Conservation (phyloP, 202 grass and related monocot species). For the Dendrocalamus latiflorus region DNA sequence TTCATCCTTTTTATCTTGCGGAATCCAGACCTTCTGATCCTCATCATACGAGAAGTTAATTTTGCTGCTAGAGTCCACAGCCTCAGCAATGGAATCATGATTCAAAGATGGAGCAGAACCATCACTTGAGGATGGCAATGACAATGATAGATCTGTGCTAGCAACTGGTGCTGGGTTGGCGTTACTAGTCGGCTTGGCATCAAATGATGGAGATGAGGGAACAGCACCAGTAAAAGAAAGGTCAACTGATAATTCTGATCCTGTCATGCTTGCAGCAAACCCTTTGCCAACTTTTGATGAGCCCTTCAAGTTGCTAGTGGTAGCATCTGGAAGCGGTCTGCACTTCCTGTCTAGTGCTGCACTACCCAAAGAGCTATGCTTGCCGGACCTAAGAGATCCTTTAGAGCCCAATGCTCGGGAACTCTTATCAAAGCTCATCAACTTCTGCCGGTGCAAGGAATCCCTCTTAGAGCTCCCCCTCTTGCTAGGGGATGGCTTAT, state of each 20-base stretch:
- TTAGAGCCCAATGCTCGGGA: constrained; percentile 85
- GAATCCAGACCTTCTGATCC: constrained; percentile 53
- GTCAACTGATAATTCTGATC: constrained; percentile 48
- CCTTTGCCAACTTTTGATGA: constrained; percentile 60
- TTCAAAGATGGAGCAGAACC: constrained; percentile 21
- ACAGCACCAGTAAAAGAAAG: constrained; percentile 61
- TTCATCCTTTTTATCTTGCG: constrained; percentile 80
- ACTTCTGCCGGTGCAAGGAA: constrained; percentile 71
- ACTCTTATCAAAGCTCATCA: constrained; percentile 82
- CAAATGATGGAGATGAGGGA: constrained; percentile 40
- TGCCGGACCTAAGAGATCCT: constrained; percentile 64
- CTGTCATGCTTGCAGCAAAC: constrained; percentile 44
- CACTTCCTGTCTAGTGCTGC: constrained; percentile 67
- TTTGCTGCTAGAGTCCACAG: constrained; percentile 32
- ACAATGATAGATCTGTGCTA: constrained; percentile 77
- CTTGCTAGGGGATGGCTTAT: constrained; percentile 56
- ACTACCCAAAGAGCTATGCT: constrained; percentile 52
- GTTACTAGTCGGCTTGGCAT: constrained; percentile 32
- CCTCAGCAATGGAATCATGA: constrained; percentile 37
- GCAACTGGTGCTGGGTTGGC: constrained; percentile 31
- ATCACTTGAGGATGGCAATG: constrained; percentile 45
- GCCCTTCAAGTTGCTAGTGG: constrained; percentile 50
- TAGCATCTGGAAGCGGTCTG: constrained; percentile 54
- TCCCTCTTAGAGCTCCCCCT: constrained; percentile 69
- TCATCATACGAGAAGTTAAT: constrained; percentile 49